Conservation (phyloP, 2,329 filamentous ascomycete genomes). For the Fusarium succisae region DNA sequence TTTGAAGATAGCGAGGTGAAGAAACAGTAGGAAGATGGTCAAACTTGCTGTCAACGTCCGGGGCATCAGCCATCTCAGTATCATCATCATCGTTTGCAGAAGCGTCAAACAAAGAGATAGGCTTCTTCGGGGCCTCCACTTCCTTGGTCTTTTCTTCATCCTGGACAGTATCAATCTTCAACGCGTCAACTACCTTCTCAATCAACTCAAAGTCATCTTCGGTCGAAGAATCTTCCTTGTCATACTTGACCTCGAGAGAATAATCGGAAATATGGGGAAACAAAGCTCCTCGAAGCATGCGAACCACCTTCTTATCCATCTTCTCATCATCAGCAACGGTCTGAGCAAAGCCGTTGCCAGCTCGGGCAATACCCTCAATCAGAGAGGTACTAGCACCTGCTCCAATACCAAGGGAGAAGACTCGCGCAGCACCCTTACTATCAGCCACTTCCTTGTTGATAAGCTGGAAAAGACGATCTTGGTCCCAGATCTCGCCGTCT, state of each 20-base stretch:
- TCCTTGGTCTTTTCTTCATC: slow-evolving; percentile 4
- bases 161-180: slow-evolving; percentile 50
- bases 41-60: slow-evolving; percentile 49
- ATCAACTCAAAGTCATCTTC: slow-evolving; percentile 70
- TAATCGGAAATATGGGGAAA: slow-evolving; percentile 73
- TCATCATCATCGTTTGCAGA: slow-evolving; percentile 55
- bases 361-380: slow-evolving; percentile 63
- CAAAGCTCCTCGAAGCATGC: slow-evolving; percentile 78
- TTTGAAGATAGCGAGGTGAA: slow-evolving; percentile 68
- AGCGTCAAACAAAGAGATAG: slow-evolving; percentile 69
- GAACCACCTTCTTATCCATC: slow-evolving; percentile 73
- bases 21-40: slow-evolving; percentile 62
- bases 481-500: slow-evolving; percentile 64
- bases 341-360: slow-evolving; percentile 69
- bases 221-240: slow-evolving; percentile 22
- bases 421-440: slow-evolving; percentile 56
- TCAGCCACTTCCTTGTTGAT: slow-evolving; percentile 53
- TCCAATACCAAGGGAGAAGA: slow-evolving; percentile 67
- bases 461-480: slow-evolving; percentile 55
- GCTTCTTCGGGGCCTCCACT: slow-evolving; percentile 42
- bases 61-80: slow-evolving; percentile 39
- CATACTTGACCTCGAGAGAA: slow-evolving; percentile 70
- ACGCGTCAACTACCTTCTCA: slow-evolving; percentile 62
- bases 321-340: slow-evolving; percentile 70
- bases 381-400: slow-evolving; percentile 59